Percentiles rank a stretch among this genome's conserved stretches.
Evolutionary conservation across 208 protist genomes (phyloP).

Genomic region (Angomonas deanei): DNA sequence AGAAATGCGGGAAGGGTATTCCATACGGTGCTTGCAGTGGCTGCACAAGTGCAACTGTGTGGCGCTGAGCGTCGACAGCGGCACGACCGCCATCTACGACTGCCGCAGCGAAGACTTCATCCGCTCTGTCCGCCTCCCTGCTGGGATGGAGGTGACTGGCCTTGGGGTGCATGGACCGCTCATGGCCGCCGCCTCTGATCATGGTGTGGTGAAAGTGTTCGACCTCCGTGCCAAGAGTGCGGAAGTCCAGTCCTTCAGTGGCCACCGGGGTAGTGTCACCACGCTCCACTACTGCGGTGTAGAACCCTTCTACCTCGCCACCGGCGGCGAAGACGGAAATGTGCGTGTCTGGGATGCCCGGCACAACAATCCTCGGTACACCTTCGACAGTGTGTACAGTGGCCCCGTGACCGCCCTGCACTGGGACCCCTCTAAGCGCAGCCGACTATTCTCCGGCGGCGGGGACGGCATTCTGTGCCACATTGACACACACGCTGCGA

Average conservation of each 20-base stretch:
- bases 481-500: conserved; percentile 63
- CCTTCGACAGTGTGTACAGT: conserved; percentile 54
- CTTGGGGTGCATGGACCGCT: conserved; percentile 69
- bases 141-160: conserved; percentile 33
- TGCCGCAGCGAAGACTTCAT: conserved; percentile 50
- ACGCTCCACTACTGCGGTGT: conserved; percentile 62
- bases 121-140: conserved; percentile 43
- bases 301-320: conserved; percentile 81
- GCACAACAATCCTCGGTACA: conserved; percentile 47
- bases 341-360: conserved; percentile 78
- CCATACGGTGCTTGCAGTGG: conserved; percentile 61
- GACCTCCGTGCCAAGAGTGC: conserved; percentile 74
- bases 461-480: conserved; percentile 66
- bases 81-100: conserved; percentile 69
- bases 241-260: conserved; percentile 53
- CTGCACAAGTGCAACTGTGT: conserved; percentile 73
- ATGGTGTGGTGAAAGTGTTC: conserved; percentile 47
- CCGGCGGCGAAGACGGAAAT: conserved; percentile 48
- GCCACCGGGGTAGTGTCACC: conserved; percentile 37
- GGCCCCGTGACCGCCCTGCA: conserved; percentile 46
- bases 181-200: conserved; percentile 40
- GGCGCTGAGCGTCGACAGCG: conserved; percentile 53
- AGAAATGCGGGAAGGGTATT: conserved; percentile 39
- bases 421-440: conserved; percentile 71
- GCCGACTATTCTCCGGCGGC: conserved; percentile 66